Conservation (phyloP, 1,284 basidiomycete species). For the Coniferiporia sulphurascens region DNA sequence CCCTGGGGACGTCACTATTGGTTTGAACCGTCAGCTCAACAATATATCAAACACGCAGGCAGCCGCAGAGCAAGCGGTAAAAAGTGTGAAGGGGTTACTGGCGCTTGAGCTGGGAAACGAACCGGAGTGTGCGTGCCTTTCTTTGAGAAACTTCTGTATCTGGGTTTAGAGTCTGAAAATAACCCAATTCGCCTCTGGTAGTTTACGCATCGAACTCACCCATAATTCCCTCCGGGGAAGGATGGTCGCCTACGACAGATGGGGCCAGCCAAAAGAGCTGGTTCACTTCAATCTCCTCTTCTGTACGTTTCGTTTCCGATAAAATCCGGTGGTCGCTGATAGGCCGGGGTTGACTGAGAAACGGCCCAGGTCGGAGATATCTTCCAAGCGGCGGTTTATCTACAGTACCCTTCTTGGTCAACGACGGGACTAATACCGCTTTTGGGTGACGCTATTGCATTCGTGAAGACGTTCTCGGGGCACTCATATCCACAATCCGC, state of each 20-base stretch:
- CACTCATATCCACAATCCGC: conserved; percentile 44
- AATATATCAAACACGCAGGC: conserved; percentile 34
- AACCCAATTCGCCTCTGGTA: conserved; percentile 19
- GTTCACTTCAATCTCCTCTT: conserved; percentile 32
- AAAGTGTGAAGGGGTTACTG: conserved; percentile 32
- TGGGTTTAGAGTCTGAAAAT: not conserved
- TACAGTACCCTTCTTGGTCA: conserved; percentile 34
- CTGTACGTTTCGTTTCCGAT: conserved; percentile 24
- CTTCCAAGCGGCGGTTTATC: conserved; percentile 40
- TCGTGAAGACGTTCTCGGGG: conserved; percentile 35
- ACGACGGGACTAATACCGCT: conserved; percentile 32
- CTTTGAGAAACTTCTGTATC: too few species aligned
- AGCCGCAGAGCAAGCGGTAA: conserved; percentile 33
- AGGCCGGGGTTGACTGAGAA: not conserved
- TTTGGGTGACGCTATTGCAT: conserved; percentile 31
- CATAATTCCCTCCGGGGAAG: conserved; percentile 27
- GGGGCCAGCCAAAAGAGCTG: conserved; percentile 34
- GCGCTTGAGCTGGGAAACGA: conserved; percentile 42
- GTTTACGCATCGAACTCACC: conserved; percentile 30
- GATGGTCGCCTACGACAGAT: conserved; percentile 33
- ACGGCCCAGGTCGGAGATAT: conserved; percentile 30
- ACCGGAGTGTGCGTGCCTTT: conserved; percentile 33
- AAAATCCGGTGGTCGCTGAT: not conserved
- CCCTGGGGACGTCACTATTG: conserved; percentile 35
- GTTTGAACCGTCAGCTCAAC: conserved; percentile 38